These are phyloP conservation scores for Lipomyces yamanashiensis DNA, from an alignment of 805 yeast genomes.

Conservation along the genomic window DNA sequence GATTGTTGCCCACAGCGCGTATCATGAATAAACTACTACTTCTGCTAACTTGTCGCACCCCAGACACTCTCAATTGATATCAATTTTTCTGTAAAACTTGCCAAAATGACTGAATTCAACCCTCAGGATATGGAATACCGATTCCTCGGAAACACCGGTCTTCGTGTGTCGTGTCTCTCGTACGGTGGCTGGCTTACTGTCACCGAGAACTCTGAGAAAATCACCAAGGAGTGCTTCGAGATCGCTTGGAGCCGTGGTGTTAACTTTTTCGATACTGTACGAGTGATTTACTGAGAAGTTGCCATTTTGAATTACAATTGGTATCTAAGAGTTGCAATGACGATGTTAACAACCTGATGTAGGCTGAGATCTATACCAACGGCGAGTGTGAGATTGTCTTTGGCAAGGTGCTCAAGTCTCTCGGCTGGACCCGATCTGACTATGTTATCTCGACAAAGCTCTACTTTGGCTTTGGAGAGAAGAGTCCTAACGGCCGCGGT, in stretches of 20 bases:
- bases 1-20: too few relatives aligned
- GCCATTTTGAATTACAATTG: background rate
- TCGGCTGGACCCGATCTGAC: constrained; percentile 43
- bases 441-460: constrained; percentile 44
- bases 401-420: constrained; percentile 42
- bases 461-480: constrained; percentile 42
- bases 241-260: constrained; percentile 44
- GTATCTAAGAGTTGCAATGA: background rate
- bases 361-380: constrained; percentile 41
- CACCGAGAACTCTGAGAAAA: constrained; percentile 40
- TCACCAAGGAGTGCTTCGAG: constrained; percentile 41
- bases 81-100: too few relatives aligned
- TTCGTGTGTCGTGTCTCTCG: constrained; percentile 44
- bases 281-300: background rate
- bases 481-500: constrained; percentile 42
- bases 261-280: constrained; percentile 45
- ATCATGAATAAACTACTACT: background rate
- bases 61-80: background rate
- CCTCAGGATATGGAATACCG: constrained; percentile 42
- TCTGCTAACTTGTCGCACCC: background rate
- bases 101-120: constrained; percentile 31
- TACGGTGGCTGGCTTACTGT: constrained; percentile 45
- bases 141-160: constrained; percentile 44
- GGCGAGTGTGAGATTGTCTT: constrained; percentile 43
- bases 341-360: background rate